A percentile compares a stretch with the other conserved stretches of the same genome.
Evolutionary conservation across 345 rosid genomes (phyloP).

Genomic region (Abelmoschus esculentus): DNA sequence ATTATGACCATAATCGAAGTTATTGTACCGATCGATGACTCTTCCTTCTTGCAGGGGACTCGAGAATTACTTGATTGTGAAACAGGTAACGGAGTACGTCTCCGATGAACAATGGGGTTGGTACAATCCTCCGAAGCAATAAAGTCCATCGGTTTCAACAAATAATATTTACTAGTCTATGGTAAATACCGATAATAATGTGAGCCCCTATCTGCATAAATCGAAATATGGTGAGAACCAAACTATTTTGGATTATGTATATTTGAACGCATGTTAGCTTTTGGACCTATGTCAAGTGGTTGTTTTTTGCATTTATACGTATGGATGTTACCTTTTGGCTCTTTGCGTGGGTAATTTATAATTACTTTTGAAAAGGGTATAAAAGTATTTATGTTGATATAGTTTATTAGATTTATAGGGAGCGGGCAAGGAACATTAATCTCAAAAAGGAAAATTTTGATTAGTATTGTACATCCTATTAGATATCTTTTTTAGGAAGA

Average conservation of each 20-base stretch:
- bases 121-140: constrained; percentile 29
- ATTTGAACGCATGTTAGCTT: not conserved
- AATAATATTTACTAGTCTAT: not conserved
- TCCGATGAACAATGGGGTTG: constrained; percentile 84
- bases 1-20: too few species aligned
- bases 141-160: not conserved
- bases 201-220: not conserved
- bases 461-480: too few species aligned
- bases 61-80: constrained; percentile 74
- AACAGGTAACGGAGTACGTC: constrained; percentile 76
- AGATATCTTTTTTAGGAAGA: too few species aligned
- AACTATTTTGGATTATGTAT: not conserved
- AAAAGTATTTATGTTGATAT: too few species aligned
- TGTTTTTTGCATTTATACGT: not conserved
- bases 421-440: too few species aligned
- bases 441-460: too few species aligned
- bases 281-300: not conserved
- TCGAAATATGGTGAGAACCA: not conserved
- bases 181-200: not conserved
- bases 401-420: too few species aligned
- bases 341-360: too few species aligned
- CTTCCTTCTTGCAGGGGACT: constrained; percentile 54
- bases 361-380: too few species aligned
- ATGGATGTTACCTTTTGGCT: not conserved
- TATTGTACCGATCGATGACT: not conserved